Conservation (phyloP, 768 basidiomycete genomes). For the Tulasnella sp. region DNA sequence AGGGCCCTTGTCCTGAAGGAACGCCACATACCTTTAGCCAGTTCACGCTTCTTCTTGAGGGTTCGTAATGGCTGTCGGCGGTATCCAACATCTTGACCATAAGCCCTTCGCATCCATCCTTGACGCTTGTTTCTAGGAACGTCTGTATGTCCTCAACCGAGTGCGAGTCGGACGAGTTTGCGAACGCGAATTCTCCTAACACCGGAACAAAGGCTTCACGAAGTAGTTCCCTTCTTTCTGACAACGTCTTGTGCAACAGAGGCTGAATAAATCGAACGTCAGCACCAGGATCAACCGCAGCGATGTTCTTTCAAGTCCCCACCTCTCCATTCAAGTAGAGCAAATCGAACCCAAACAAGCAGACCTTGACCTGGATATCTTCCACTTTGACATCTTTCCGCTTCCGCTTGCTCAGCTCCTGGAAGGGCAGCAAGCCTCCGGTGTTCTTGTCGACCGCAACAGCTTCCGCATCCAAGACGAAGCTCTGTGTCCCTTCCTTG, state of each 20-base stretch:
- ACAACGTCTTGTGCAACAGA: slow-evolving; percentile 68
- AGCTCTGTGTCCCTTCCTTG: slow-evolving; percentile 76
- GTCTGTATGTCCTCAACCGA: slow-evolving; percentile 89
- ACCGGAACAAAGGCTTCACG: slow-evolving; percentile 76
- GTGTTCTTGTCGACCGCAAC: slow-evolving; percentile 88
- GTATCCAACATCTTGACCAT: slow-evolving; percentile 99
- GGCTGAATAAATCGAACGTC: slow-evolving; percentile 50
- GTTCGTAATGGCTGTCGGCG: slow-evolving; percentile 90
- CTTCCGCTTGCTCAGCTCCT: slow-evolving; percentile 90
- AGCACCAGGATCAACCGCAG: not conserved
- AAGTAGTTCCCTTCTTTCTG: slow-evolving; percentile 72
- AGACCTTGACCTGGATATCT: slow-evolving; percentile 95
- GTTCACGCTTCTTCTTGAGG: slow-evolving; percentile 90
- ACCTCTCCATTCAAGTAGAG: slow-evolving; percentile 97
- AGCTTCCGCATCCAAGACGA: slow-evolving; percentile 94
- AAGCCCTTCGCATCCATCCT: slow-evolving; percentile 96
- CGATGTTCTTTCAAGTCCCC: slow-evolving; percentile 34
- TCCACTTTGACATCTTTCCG: slow-evolving; percentile 97
- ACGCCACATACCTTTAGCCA: slow-evolving; percentile 81
- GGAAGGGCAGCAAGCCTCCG: slow-evolving; percentile 92
- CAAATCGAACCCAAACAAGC: slow-evolving; percentile 93
- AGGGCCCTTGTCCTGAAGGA: not conserved
- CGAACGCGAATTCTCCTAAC: slow-evolving; percentile 88
- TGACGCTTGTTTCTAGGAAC: slow-evolving; percentile 94
- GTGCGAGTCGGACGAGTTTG: slow-evolving; percentile 83